These are phyloP conservation scores for Avicennia marina DNA, from an alignment of 257 asterid species.

Conservation along the genomic window DNA sequence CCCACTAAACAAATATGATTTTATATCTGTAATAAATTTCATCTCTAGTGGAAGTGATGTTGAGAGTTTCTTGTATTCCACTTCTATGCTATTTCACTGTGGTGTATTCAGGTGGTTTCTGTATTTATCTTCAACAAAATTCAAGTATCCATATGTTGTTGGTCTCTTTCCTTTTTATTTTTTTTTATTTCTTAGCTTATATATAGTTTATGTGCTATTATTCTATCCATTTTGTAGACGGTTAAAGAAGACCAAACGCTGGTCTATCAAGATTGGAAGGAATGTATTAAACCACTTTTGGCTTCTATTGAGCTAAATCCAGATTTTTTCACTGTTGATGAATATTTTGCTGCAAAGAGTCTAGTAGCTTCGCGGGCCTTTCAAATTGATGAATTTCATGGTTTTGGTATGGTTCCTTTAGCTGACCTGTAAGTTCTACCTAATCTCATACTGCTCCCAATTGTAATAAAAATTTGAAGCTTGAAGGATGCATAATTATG, in stretches of 20 bases:
- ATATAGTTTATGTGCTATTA: constrained; percentile 10
- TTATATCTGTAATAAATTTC: no score
- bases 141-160: neutral
- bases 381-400: constrained; percentile 73
- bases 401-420: constrained; percentile 93
- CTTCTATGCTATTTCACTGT: neutral
- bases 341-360: constrained; percentile 76
- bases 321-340: constrained; percentile 51
- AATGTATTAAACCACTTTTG: constrained; percentile 65
- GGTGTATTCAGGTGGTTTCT: no score
- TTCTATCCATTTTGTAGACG: constrained; percentile 40
- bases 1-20: no score
- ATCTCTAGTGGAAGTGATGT: neutral
- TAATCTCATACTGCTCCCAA: constrained; percentile 7
- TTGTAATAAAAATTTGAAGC: neutral
- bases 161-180: neutral
- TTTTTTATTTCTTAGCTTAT: neutral
- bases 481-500: neutral
- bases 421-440: constrained; percentile 83
- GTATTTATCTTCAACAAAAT: no score
- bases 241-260: constrained; percentile 73
- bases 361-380: constrained; percentile 81
- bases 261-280: constrained; percentile 78
- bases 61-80: neutral
- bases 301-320: constrained; percentile 43